These are phyloP conservation scores for Actinomortierella ambigua DNA, from an alignment of 371 early-diverging fungal species.

Conservation along the genomic window DNA sequence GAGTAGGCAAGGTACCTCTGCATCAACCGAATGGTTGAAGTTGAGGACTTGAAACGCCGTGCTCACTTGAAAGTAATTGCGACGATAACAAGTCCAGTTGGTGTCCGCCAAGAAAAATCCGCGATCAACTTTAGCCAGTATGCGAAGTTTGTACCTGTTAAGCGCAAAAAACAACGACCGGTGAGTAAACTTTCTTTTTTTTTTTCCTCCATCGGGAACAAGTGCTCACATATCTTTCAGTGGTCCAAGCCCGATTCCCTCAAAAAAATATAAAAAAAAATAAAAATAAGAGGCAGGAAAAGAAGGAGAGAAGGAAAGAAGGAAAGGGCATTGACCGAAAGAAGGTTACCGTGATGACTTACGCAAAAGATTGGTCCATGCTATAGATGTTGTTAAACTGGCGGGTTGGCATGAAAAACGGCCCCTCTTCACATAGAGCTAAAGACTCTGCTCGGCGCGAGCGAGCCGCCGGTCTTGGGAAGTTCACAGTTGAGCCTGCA, in stretches of 20 bases:
- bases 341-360: too few species aligned
- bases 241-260: background rate
- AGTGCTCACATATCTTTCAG: too few species aligned
- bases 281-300: background rate
- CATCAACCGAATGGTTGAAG: slow-evolving; percentile 49
- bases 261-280: background rate
- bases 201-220: too few species aligned
- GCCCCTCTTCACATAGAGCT: slow-evolving; percentile 47
- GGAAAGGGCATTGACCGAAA: too few species aligned
- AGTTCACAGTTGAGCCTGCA: slow-evolving; percentile 24
- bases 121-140: slow-evolving; percentile 68
- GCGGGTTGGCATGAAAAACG: slow-evolving; percentile 69
- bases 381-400: slow-evolving; percentile 66
- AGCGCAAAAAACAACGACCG: background rate
- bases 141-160: slow-evolving; percentile 47
- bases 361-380: slow-evolving; percentile 65
- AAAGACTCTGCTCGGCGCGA: slow-evolving; percentile 32
- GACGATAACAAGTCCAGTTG: slow-evolving; percentile 90
- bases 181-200: background rate
- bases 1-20: slow-evolving; percentile 63
- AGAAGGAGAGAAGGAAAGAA: background rate
- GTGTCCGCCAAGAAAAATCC: slow-evolving; percentile 79
- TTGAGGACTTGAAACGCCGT: slow-evolving; percentile 65
- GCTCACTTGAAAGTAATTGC: slow-evolving; percentile 91
- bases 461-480: slow-evolving; percentile 14